Evolutionary conservation across 1,284 basidiomycete genomes (phyloP).

Genomic region (Trichosporon coremiiforme): DNA sequence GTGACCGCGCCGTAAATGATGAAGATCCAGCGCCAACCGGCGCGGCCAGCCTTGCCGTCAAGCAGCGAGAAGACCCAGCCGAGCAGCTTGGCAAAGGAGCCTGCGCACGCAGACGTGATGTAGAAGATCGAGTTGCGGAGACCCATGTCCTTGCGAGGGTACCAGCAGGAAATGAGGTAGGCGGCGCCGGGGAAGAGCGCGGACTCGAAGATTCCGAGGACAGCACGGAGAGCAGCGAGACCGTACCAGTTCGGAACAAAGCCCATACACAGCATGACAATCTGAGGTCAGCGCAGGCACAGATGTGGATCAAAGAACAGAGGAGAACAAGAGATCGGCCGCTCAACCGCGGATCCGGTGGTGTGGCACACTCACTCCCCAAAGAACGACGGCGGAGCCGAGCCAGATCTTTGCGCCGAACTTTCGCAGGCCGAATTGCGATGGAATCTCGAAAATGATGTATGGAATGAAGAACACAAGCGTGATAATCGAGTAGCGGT

Average conservation of each 20-base stretch:
- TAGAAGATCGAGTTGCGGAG: conserved; percentile 55
- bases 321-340: not conserved
- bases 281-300: conserved; percentile 42
- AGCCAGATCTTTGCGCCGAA: conserved; percentile 35
- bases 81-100: conserved; percentile 28
- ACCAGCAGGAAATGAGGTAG: conserved; percentile 58
- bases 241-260: conserved; percentile 48
- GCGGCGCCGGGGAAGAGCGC: conserved; percentile 54
- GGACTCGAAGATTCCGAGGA: conserved; percentile 55
- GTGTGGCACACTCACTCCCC: conserved; percentile 44
- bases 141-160: conserved; percentile 58
- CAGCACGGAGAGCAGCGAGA: conserved; percentile 54
- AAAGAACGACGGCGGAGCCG: conserved; percentile 37
- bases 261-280: conserved; percentile 54
- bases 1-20: conserved; percentile 24
- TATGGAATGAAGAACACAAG: conserved; percentile 53
- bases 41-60: conserved; percentile 15
- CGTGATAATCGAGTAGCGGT: conserved; percentile 52
- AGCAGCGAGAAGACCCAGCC: conserved; percentile 26
- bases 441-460: conserved; percentile 16
- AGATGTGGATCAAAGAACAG: not conserved
- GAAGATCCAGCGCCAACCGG: conserved; percentile 29
- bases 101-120: conserved; percentile 39
- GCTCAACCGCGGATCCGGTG: not conserved
- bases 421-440: conserved; percentile 35